Conservation (phyloP, 1,284 basidiomycete species). For the Macrocybe sp. region DNA sequence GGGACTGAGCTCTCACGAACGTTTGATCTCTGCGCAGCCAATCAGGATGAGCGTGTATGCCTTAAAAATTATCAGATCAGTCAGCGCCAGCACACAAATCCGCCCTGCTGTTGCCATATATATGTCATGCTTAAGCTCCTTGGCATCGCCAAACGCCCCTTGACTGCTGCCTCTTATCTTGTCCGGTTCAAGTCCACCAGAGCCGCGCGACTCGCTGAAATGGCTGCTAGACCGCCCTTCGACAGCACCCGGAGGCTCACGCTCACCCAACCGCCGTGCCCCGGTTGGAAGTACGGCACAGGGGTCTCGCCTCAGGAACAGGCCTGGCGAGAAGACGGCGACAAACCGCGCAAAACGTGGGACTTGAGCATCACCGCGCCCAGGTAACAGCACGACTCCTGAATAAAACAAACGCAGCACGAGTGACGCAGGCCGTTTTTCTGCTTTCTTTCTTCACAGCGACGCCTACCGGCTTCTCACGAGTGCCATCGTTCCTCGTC, state of each 20-base stretch:
- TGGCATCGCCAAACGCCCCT: too few relatives aligned
- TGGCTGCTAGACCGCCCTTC: conserved; percentile 21
- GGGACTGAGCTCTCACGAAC: too few relatives aligned
- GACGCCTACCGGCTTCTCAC: conserved; percentile 57
- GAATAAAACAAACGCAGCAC: too few relatives aligned
- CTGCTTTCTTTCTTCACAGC: conserved; percentile 19
- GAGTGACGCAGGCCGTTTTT: too few relatives aligned
- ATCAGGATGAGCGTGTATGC: too few relatives aligned
- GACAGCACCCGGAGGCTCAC: conserved; percentile 30
- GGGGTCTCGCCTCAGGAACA: conserved; percentile 28
- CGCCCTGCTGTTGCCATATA: too few relatives aligned
- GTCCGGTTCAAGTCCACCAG: too few relatives aligned
- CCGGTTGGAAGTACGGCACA: conserved; percentile 49
- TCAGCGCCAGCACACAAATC: too few relatives aligned
- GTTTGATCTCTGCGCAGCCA: too few relatives aligned
- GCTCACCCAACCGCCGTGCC: conserved; percentile 42
- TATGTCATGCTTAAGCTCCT: too few relatives aligned
- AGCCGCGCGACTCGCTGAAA: background rate
- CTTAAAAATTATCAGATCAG: too few relatives aligned
- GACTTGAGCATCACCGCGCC: conserved; percentile 30
- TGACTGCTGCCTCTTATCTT: too few relatives aligned
- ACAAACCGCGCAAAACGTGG: conserved; percentile 40
- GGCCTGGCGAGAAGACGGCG: conserved; percentile 27
- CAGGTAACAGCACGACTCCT: conserved; percentile 18
- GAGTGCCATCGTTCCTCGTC: conserved; percentile 65